Conservation (phyloP, 2,329 filamentous ascomycete genomes). For the Bipolaris zeicola region DNA sequence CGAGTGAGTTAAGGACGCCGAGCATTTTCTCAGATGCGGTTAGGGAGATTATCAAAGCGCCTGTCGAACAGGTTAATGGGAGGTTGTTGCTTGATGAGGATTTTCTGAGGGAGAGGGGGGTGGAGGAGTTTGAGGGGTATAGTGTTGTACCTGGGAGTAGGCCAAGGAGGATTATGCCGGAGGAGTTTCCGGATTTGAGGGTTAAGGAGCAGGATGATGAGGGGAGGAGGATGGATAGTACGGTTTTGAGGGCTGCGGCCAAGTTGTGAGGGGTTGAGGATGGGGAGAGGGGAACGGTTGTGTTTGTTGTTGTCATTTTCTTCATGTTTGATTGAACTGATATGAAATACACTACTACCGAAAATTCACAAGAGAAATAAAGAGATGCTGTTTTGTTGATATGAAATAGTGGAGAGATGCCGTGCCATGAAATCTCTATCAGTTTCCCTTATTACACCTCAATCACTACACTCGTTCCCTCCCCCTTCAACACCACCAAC, state of each 20-base stretch:
- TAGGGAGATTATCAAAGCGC: constrained; percentile 69
- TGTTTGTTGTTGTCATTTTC: too few species aligned
- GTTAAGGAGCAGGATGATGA: constrained; percentile 83
- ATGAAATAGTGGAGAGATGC: too few species aligned
- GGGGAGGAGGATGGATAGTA: constrained; percentile 72
- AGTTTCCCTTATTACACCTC: too few species aligned
- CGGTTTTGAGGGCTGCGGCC: constrained; percentile 27
- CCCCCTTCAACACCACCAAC: too few species aligned
- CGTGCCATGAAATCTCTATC: too few species aligned
- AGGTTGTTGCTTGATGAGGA: constrained; percentile 78
- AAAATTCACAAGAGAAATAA: too few species aligned
- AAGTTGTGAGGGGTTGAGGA: constrained; percentile 16
- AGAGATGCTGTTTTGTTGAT: too few species aligned
- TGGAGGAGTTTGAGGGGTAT: constrained; percentile 76
- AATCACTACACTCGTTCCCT: too few species aligned
- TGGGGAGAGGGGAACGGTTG: too few species aligned
- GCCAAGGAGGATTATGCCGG: constrained; percentile 81
- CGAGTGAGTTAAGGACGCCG: constrained; percentile 65
- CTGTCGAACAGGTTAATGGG: constrained; percentile 69
- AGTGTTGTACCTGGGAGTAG: constrained; percentile 66
- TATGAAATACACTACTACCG: too few species aligned
- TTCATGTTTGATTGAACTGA: too few species aligned
- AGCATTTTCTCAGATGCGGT: constrained; percentile 82
- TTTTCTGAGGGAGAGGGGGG: constrained; percentile 70
- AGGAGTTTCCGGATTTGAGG: constrained; percentile 67